Base-by-base conservation (phyloP, 176 grass and related monocot genomes). In the Musa troglodytarum region DNA sequence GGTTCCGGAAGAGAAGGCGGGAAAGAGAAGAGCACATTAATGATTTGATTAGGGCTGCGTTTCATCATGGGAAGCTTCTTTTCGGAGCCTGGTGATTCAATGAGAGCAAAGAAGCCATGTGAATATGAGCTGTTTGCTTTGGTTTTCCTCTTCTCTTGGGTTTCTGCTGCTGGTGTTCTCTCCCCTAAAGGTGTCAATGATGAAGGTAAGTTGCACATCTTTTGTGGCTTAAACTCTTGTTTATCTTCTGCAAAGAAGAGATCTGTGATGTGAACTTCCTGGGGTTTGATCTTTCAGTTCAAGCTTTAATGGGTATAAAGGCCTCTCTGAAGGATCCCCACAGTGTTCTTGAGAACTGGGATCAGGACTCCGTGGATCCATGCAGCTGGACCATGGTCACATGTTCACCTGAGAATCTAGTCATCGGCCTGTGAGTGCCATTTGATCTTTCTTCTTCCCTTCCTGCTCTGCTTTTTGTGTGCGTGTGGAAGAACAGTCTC, bases 111-210 rank as follows among this genome's bases (percentile, higher is more conserved):
- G 53, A 59, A 14, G 13, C 43, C 34, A 5, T 43, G 75, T 20
- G 82, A 43, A 28, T 62, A 64, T 75, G 85, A 28, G 49, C 34
- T 80, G 49, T 53, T 87, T 26, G 50, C 76, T 17, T 55, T 76
- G 76, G 50, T 71, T 59, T 70, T 87, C 65, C 23, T 80, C 26
- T 81, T 73, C 16, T 84, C 79, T 5, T 86, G 54, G 69, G 77
- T 26, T 85, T 84, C 69, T 82, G 66, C 51, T 52, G 43, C 84
- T 23, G 90, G 77, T 1, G 59, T 87, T 21, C 95, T 99, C 84
- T 91, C 90, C 57, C 68, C 95, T 51, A 94, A 99, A 84, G 95
- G 95, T 26, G 88, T 99, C 69, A 99, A 99, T 86, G 51, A 34
- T 73, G 95, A 98, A 98, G 94, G 90, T 98, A 89, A 29, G 67